A percentile compares a stretch with the other conserved stretches of the same genome.
These are phyloP conservation scores for Ammopiptanthus mongolicus DNA, from an alignment of 306 rosid genomes.

Conservation along the genomic window DNA sequence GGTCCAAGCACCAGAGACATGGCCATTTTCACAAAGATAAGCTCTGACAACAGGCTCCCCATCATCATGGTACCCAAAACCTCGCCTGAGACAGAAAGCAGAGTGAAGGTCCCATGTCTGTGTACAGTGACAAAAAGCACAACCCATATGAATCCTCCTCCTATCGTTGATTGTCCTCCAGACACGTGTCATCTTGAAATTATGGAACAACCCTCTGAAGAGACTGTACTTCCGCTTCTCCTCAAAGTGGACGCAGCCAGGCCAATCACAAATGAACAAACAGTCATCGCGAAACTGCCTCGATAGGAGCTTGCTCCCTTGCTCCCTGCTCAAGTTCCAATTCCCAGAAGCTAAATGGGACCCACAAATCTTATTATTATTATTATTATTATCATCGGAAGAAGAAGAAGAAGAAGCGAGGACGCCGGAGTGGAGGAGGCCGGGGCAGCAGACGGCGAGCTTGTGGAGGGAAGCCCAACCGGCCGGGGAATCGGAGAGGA, in stretches of 20 bases:
- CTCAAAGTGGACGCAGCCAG: slow-evolving; percentile 70
- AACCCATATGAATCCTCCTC: slow-evolving; percentile 42
- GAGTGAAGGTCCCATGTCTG: slow-evolving; percentile 80
- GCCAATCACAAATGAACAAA: slow-evolving; percentile 74
- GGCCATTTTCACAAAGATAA: slow-evolving; percentile 83
- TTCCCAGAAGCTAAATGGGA: slow-evolving; percentile 68
- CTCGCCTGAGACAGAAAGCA: slow-evolving; percentile 65
- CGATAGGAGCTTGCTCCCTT: slow-evolving; percentile 64
- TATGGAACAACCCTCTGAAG: slow-evolving; percentile 66
- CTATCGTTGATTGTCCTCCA: slow-evolving; percentile 67
- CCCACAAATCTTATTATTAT: too few relatives aligned
- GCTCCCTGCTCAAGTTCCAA: slow-evolving; percentile 66
- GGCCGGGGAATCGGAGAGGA: slow-evolving; percentile 44
- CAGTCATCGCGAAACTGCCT: slow-evolving; percentile 73
- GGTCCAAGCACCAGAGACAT: slow-evolving; percentile 94
- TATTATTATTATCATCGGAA: too few relatives aligned
- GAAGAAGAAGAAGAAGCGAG: too few relatives aligned
- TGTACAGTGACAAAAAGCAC: slow-evolving; percentile 56
- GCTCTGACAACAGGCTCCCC: slow-evolving; percentile 92
- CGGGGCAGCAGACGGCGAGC: slow-evolving; percentile 86
- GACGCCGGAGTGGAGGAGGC: slow-evolving; percentile 65
- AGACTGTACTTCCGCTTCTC: slow-evolving; percentile 71
- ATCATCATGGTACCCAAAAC: slow-evolving; percentile 70
- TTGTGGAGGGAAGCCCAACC: slow-evolving; percentile 58
- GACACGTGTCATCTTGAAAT: slow-evolving; percentile 55